Base-by-base conservation (phyloP, 495 filamentous ascomycete species). In the Aspergillus diversus region DNA sequence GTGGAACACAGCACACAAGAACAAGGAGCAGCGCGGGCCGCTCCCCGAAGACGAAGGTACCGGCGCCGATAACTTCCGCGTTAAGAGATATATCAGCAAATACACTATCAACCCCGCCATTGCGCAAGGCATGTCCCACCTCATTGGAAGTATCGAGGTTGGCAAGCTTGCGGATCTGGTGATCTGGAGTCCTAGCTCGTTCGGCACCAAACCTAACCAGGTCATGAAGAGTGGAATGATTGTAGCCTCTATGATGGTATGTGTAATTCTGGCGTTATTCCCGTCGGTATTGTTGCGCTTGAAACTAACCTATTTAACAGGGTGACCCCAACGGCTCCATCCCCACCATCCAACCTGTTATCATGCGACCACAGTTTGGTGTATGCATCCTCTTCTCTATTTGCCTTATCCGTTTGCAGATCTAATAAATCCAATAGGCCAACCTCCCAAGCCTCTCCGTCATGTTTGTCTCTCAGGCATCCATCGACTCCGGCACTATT, bases 1-100 rank as follows among this genome's bases (percentile, higher is more conserved):
- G 0, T 99, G 95, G 95, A 92, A 97, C 75, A 99, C 95, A 3
- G 95, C 95, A 1, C 93, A 97, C 77, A 99, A 99, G 84, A 99
- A 99, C 71, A 97, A 97, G 75, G 69, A 86, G 13, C 95, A 99
- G 77, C 82, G 95, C 7, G 96, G 96, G 0, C 58, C 75, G 1
- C 71, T 99, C 17, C 76, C 80, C 12, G 89, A 96, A 76, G 95
- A 99, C 68, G 83, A 90, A 64, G 90, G 84, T 42, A 91, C 90
- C 0, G 89, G 83, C 9, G 93, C 90, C 0, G 95, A 99, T 68
- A 99, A 99, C 74, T 93, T 91, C 80, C 82, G 95, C 21, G 96
- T 96, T 1, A 97, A 93, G 80, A 75, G 95, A 9, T 99, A 99
- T 73, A 84, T 99, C 37, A 91, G 89, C 80, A 99, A 99, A 77